Base-by-base conservation (phyloP, 2,329 filamentous ascomycete species). In the Pseudogymnoascus sp. region DNA sequence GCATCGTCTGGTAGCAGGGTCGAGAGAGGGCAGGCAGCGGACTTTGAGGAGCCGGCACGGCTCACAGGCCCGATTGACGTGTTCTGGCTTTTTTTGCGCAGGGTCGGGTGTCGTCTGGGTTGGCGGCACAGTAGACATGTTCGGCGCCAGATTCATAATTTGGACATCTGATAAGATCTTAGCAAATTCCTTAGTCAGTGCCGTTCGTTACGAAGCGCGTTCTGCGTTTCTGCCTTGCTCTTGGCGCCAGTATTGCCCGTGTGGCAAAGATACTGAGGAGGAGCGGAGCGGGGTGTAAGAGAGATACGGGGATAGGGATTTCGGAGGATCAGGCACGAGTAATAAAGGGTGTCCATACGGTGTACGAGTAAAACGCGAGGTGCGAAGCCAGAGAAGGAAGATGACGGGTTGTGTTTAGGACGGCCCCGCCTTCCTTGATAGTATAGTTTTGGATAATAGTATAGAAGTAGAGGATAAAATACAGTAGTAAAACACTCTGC, bases 31-130 rank as follows among this genome's bases (percentile, higher is more conserved):
- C 3, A 76, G 67, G 63, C 75, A 76, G 52, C 74, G 69, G 5
- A 76, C 72, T 65, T 77, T 77, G 52, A 74, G 72, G 3, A 66
- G 60, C n/a, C 75, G 68, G 62, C 75, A 77, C 12, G 70, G 66
- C 45, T 74, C 73, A 62, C 75, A 77, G 3, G 74, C 74, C 25
- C 73, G 68, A 64, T 75, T 71, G 42, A 59, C 58, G 25, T 59
- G 58, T 10, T 59, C 58, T 25, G 58, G 58, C 25, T 40, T 59
- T 27, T 12, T n/a, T 27, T 9, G 35, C 18, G 58, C 21, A 5
- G 48, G 18, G 48, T 55, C 48, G 29, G 48, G 29, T 12, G 45
- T 13, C 18, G 40, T 27, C 48, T 55, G 48, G 29, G 48, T 55
- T 33, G 48, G 48, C 33, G 48, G 48, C 48, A n/a, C 48, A 6